Evolutionary conservation across 2,329 filamentous ascomycete genomes (phyloP), one percentile per base, ranked within the genome.

Genomic region (Penicillium brasilianum): DNA sequence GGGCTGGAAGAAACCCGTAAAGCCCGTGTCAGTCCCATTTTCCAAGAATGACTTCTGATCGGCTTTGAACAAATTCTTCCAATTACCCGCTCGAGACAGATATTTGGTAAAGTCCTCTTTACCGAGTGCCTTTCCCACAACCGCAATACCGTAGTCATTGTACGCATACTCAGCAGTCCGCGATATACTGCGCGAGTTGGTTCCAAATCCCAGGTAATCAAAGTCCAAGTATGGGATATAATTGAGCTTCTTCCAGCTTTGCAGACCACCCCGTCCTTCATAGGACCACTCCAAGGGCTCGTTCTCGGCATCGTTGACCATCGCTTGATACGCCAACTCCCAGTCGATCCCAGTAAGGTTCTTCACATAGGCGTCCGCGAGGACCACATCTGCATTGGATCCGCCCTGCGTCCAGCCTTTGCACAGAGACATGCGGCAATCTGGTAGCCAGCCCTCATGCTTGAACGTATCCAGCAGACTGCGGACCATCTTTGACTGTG

Each of bases 151-250:
- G 68, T 85, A 91, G 75, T 92, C 90, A 68, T 92, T 87, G 73
- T 91, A 91, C n/a, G 87, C 84, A 71, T 92, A 92, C 72, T 92
- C 90, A 1, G 91, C 81, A 0, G 89, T 91, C 3, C 90, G 83
- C 1, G 87, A 90, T 44, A 92, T 84, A 62, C 84, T 88, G 11
- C 90, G 82, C 0, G 89, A 91, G 76, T 90, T 84, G 0, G 87
- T 87, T 0, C 89, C 89, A 36, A 88, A 86, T 4, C 88, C 88
- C 34, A 83, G 77, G 0, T 81, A 81, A 73, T 92, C 89, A 58
- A 88, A 87, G 63, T 91, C 87, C 58, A 88, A 82, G 1, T 85
- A 84, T 0, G 90, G 89, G 20, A 92, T 88, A 70, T 90, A 92
- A 3, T 87, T 83, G 1, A 90, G 79, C 0, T 72, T 74, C 69